Evolutionary conservation across 768 basidiomycete genomes (phyloP).

Genomic region (Termitomyces sp.): DNA sequence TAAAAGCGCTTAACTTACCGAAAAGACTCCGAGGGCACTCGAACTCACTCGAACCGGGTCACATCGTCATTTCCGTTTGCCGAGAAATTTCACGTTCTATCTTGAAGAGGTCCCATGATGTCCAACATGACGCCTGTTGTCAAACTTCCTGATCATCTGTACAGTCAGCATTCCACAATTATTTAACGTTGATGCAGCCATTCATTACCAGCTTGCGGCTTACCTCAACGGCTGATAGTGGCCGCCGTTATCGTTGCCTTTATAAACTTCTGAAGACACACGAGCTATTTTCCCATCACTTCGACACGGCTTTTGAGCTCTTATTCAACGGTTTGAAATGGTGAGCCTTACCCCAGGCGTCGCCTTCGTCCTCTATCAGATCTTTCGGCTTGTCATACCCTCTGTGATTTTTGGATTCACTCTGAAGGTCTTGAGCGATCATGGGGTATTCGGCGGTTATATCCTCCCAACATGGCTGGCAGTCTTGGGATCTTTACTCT

Average conservation of each 20-base stretch:
- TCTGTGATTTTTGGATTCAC: slow-evolving; percentile 16
- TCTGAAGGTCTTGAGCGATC: slow-evolving; percentile 16
- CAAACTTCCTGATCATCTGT: too few species aligned
- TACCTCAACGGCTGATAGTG: neutral
- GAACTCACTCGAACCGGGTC: neutral
- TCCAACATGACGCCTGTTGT: too few species aligned
- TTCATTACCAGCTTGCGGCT: neutral
- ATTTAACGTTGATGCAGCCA: too few species aligned
- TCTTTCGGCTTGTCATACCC: slow-evolving; percentile 20
- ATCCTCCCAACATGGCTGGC: slow-evolving; percentile 38
- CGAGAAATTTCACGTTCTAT: neutral
- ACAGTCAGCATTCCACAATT: too few species aligned
- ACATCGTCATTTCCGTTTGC: neutral
- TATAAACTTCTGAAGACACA: neutral
- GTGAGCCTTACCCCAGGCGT: slow-evolving; percentile 32
- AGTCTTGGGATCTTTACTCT: slow-evolving; percentile 26
- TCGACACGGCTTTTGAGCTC: neutral
- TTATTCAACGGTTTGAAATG: neutral
- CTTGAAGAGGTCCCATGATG: too few species aligned
- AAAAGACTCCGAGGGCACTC: too few species aligned
- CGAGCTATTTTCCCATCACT: neutral
- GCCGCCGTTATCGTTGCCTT: neutral
- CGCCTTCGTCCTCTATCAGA: slow-evolving; percentile 28
- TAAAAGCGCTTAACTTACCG: too few species aligned
- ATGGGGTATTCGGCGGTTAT: slow-evolving; percentile 12